Percentiles rank a stretch among this genome's conserved stretches.
These are phyloP conservation scores for Boeremia exigua DNA, from an alignment of 2,329 filamentous ascomycete species.

Conservation along the genomic window DNA sequence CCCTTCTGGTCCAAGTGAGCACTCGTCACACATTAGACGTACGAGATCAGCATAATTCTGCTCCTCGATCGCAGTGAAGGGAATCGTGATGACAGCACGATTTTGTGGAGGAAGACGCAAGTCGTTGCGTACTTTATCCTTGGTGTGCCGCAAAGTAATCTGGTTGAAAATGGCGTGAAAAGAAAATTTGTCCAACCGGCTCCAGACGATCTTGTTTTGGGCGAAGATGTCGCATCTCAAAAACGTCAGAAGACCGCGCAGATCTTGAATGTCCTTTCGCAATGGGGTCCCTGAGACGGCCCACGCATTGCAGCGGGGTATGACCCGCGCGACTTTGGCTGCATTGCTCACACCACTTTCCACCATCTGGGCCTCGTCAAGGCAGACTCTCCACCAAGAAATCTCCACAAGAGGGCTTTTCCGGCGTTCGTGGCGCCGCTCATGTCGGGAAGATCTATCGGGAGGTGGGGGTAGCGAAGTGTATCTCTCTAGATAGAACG, in stretches of 20 bases:
- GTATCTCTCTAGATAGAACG: conserved; percentile 78
- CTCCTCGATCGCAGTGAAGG: conserved; percentile 89
- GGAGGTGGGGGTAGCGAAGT: conserved; percentile 76
- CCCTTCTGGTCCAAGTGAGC: conserved; percentile 70
- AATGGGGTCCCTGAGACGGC: conserved; percentile 91
- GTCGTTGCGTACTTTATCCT: conserved; percentile 79
- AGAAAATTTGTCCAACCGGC: conserved; percentile 68
- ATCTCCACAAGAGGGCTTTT: conserved; percentile 81
- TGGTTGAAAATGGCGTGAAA: conserved; percentile 73
- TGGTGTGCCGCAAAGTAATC: conserved; percentile 84
- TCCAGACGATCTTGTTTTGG: conserved; percentile 69
- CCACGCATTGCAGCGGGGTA: conserved; percentile 89
- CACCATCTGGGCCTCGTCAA: conserved; percentile 87
- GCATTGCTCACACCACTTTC: conserved; percentile 87
- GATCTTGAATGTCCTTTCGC: conserved; percentile 76
- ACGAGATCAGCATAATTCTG: conserved; percentile 84
- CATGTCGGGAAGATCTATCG: conserved; percentile 69
- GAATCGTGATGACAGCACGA: conserved; percentile 84
- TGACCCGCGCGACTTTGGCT: conserved; percentile 76
- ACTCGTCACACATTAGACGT: conserved; percentile 73
- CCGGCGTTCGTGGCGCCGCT: conserved; percentile 68
- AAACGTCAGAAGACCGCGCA: conserved; percentile 82
- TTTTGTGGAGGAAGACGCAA: conserved; percentile 81
- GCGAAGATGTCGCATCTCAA: conserved; percentile 79
- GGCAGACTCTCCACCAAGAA: conserved; percentile 83